Base-by-base conservation (phyloP, 805 yeast genomes). In the Lipomyces yamanashiensis region DNA sequence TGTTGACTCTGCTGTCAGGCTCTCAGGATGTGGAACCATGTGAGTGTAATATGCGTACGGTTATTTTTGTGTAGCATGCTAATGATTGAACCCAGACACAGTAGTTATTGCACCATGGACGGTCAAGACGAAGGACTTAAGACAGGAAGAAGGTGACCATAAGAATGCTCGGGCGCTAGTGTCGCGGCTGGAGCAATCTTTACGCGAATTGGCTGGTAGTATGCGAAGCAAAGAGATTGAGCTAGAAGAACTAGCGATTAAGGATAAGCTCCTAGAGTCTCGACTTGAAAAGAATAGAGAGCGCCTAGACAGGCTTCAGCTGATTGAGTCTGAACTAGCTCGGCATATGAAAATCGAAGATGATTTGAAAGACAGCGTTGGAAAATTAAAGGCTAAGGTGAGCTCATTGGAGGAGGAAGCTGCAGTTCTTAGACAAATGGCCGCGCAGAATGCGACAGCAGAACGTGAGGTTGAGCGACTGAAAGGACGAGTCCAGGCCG, bases 241-340 rank as follows among this genome's bases (percentile, higher is more conserved):
- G 7, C 61, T 73, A 8, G 76, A 73, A 55, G 75, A 73, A 47
- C 61, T 71, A 13, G 55, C 65, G 19, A 68, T 73, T 36, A 71
- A 67, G 52, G 21, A 67, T 13, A 68, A 62, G 12, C 56, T 72
- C 15, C 52, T 67, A 8, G 67, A 65, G 23, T 58, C 72, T 8
- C 66, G 69, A 44, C 55, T 71, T 5, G 51, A 54, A 36, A 70
- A 69, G 58, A 62, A 39, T 51, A 50, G 39, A 17, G 61, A 58
- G 13, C 60, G 59, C 9, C 43, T 64, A 21, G 51, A 36, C 9
- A 28, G 50, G 49, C 59, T 73, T 7, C 61, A 63, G 39, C 70
- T 66, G 13, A 69, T 71, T 19, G 72, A 69, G 53, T 62, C 47
- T 36, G 58, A 58, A 17, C 49, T 73, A 9, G 56, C 64, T 1